Percentiles rank a stretch among this genome's conserved stretches.
These are phyloP conservation scores for Fomitopsis pulvina DNA, from an alignment of 768 basidiomycete genomes.

Conservation along the genomic window DNA sequence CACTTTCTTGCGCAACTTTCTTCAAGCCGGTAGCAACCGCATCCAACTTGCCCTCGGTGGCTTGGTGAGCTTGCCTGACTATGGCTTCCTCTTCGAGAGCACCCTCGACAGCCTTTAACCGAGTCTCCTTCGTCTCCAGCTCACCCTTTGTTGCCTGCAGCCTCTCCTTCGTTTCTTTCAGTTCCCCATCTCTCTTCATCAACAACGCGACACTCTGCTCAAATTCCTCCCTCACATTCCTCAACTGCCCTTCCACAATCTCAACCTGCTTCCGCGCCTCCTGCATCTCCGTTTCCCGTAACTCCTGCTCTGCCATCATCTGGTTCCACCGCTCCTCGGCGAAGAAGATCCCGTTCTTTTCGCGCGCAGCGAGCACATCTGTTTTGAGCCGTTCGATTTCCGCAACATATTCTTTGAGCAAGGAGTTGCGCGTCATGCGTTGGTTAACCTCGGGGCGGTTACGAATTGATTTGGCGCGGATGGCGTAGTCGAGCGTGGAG, in stretches of 20 bases:
- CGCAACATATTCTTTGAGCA: constrained; percentile 87
- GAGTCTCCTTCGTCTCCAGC: constrained; percentile 46
- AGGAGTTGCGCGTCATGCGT: constrained; percentile 85
- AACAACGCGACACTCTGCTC: constrained; percentile 82
- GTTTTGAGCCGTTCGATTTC: constrained; percentile 93
- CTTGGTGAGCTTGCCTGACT: constrained; percentile 71
- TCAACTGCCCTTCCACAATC: constrained; percentile 77
- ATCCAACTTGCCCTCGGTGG: constrained; percentile 65
- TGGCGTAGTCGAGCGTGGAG: constrained; percentile 94
- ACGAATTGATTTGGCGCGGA: constrained; percentile 89
- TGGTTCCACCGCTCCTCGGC: constrained; percentile 88
- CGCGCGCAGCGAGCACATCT: constrained; percentile 84
- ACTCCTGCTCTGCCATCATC: constrained; percentile 69
- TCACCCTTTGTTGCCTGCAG: constrained; percentile 46
- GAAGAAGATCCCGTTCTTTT: constrained; percentile 95
- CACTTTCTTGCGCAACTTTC: constrained; percentile 56
- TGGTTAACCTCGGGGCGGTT: constrained; percentile 96
- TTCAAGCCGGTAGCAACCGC: constrained; percentile 67
- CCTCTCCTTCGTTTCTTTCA: constrained; percentile 53
- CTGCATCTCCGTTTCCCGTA: constrained; percentile 67
- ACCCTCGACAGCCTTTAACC: constrained; percentile 50
- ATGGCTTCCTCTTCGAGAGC: constrained; percentile 76
- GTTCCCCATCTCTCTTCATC: constrained; percentile 68
- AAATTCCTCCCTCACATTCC: constrained; percentile 80
- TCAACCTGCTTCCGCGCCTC: constrained; percentile 81